Evolutionary conservation across 1,139 yeast genomes (phyloP), one percentile per base, ranked within the genome.

Genomic region (Debaryomyces singareniensis): DNA sequence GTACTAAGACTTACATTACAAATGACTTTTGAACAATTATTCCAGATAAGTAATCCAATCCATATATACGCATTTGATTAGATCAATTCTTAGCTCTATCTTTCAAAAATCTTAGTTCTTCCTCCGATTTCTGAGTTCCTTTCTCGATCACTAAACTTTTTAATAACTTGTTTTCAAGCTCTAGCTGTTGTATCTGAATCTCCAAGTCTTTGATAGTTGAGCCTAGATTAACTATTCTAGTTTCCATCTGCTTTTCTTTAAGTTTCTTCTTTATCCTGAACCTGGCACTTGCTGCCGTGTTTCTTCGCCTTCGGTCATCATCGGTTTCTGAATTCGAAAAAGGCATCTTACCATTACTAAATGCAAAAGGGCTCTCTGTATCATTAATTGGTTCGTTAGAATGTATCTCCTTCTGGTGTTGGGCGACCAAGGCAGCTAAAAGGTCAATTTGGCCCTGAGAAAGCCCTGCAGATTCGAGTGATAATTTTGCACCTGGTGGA

Each of bases 221-320:
- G 42, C 72, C 73, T 38, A 86, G 64, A 33, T 74, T 78, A 43
- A 68, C 65, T 13, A 85, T 66, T 33, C 71, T 74, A 26, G 67
- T 65, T 54, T 85, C 95, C 79, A 85, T 75, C 51, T 85, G 89
- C 52, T 79, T 86, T 53, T 86, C 95, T 48, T 83, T 79, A 53
- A 78, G 45, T 62, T 84, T 86, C 69, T 81, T 83, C 64, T 81
- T 83, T 45, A 80, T 75, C 39, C 94, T 66, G 62, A 84, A 80
- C 36, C 93, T 61, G 1, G 91, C 91, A 28, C 82, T 74, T 2
- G 94, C 94, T 1, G 87, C 89, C 0, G 91, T 80, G 56, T 81
- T 82, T 39, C 89, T 68, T 29, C 82, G 67, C 30, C 87, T 68
- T 52, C 82, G 81, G 51, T 78, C 84, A 34, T 68, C 64, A 33